Base-by-base conservation (phyloP, 495 filamentous ascomycete species). In the Saxispiralis lemnorum region DNA sequence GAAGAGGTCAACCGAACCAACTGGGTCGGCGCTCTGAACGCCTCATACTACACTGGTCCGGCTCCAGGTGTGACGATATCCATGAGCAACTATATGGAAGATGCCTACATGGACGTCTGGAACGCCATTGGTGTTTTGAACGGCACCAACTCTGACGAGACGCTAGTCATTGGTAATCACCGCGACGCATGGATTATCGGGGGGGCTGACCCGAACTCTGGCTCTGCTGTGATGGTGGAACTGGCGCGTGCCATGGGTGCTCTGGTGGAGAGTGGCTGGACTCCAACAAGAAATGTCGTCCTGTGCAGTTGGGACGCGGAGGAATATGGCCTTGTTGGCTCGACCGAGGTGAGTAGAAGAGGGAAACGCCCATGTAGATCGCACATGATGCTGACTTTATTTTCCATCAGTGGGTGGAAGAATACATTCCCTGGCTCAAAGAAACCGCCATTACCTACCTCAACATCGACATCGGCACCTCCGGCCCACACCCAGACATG, bases 381-480 rank as follows among this genome's bases (percentile, higher is more conserved):
- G 4, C 24, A 9, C 9, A 28, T 28, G 24, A 4, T 9, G 24
- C 24, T 28, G 24, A 28, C 24, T 5, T 5, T 9, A 9, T 9
- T 28, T 28, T 4, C 24, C 24, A 28, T 9, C 24, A 28, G 24
- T 60, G 56, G 56, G 49, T 60, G 2, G 57, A 60, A 42, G 53
- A 60, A 28, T 58, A 55, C 46, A 46, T 59, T 12, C 53, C 53
- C 17, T 60, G 57, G 57, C 43, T 60, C 31, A 39, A 35, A 6
- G 41, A 18, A 6, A 46, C 50, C 11, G 57, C 59, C 12, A 54
- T 81, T 10, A 74, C 74, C 1, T 80, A 81, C 48, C 48, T 82
- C 24, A 81, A 82, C 53, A 65, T 82, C 30, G 78, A 81, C 52
- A 66, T 77, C 6, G 75, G 66, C 32, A 63, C 68, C 12, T 48